These are phyloP conservation scores for Bisporella sp. DNA, from an alignment of 2,329 filamentous ascomycete species.

Conservation along the genomic window DNA sequence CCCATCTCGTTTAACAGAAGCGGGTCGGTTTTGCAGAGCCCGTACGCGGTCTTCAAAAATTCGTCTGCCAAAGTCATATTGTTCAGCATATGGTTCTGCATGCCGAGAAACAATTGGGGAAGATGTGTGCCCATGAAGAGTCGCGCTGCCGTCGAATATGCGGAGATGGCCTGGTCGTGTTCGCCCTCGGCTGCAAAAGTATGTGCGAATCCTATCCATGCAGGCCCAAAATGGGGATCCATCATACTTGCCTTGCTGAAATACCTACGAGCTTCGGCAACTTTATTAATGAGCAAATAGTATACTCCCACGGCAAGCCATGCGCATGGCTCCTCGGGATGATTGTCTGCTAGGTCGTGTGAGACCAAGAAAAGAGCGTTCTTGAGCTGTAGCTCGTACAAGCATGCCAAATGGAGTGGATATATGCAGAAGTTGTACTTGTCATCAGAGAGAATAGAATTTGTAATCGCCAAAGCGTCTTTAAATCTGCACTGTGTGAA, in stretches of 20 bases:
- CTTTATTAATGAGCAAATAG: conserved; percentile 82
- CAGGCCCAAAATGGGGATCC: conserved; percentile 93
- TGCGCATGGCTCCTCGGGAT: conserved; percentile 83
- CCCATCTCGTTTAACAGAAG: conserved; percentile 93
- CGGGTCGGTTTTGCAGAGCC: conserved; percentile 76
- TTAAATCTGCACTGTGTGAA: conserved; percentile 94
- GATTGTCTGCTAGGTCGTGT: conserved; percentile 85
- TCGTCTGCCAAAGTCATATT: conserved; percentile 92
- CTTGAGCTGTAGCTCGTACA: conserved; percentile 80
- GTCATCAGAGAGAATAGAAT: conserved; percentile 72
- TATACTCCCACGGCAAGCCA: conserved; percentile 95
- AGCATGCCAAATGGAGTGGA: conserved; percentile 82
- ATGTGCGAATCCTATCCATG: conserved; percentile 98
- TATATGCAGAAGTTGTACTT: conserved; percentile 86
- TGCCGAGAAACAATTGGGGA: conserved; percentile 90
- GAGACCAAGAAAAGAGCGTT: conserved; percentile 88
- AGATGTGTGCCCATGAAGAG: conserved; percentile 96
- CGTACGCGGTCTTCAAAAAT: conserved; percentile 85
- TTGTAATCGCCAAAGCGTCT: conserved; percentile 78
- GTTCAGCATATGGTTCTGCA: conserved; percentile 96
- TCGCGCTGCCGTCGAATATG: conserved; percentile 90
- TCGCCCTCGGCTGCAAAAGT: conserved; percentile 97
- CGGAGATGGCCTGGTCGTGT: conserved; percentile 95
- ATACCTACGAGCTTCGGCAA: conserved; percentile 88
- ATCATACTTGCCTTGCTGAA: conserved; percentile 97